phyloP scores from a whole-genome alignment of 108 stramenopile genomes.

The Skeletonema costatum region DNA sequence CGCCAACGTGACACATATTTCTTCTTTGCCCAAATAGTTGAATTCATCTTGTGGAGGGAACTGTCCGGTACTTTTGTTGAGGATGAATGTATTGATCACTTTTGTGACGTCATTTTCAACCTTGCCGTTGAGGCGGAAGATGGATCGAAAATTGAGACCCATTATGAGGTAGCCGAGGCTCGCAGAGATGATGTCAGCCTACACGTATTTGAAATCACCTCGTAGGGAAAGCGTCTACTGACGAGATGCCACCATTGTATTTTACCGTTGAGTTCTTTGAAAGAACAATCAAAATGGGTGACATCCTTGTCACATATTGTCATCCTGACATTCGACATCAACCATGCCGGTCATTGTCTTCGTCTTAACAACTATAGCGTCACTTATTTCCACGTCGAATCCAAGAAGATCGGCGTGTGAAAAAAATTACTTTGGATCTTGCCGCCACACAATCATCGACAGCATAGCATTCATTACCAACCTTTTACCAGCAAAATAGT shows the following conservation, averaged over 20 bases:
- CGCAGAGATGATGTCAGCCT: neutral
- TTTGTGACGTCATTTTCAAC: neutral
- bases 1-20: slow-evolving; percentile 22
- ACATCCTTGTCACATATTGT: no score
- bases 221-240: neutral
- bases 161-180: neutral
- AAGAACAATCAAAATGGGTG: no score
- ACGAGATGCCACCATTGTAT: no score
- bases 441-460: neutral
- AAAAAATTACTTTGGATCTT: no score
- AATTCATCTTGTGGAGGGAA: slow-evolving; percentile 18
- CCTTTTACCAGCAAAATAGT: neutral
- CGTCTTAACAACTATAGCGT: neutral
- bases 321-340: no score
- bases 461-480: no score
- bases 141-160: neutral
- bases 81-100: neutral
- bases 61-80: neutral
- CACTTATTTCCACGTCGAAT: neutral
- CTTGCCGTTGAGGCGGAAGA: neutral
- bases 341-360: no score
- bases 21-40: slow-evolving; percentile 10
- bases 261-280: no score
- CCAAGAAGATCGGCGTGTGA: neutral
- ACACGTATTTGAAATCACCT: neutral